Base-by-base conservation (phyloP, 2,329 filamentous ascomycete species). In the Fusarium mangiferae region DNA sequence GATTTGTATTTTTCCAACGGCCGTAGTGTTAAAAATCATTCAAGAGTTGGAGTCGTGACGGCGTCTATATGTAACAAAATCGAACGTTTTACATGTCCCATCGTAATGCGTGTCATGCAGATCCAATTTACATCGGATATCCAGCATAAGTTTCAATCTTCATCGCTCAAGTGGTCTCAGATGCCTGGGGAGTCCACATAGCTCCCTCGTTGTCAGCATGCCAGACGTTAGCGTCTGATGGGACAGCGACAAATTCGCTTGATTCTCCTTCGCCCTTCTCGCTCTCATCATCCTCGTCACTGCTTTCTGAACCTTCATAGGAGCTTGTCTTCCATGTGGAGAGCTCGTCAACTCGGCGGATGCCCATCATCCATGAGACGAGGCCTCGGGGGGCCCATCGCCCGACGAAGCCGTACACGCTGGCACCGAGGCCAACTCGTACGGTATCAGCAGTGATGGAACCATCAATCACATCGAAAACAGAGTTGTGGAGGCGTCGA, bases 311-410 rank as follows among this genome's bases (percentile, higher is more conserved):
- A 17, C 80, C 82, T 48, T 82, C 82, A 51, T 81, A 81, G 10
- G 82, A 83, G 73, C 80, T 83, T 22, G 83, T 83, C 78, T 89
- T 87, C 87, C 87, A 90, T 5, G 85, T 81, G 55, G 85, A 86
- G 52, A 90, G 82, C 80, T 90, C 86, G 61, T 90, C 86, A 22
- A 92, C 90, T 64, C 85, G 85, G 69, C 91, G 87, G 66, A 95
- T 89, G 17, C 95, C 95, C 90, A 98, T 92, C 93, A 98, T 97
- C 93, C 94, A 96, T 4, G 91, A 91, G n/a, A 98, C 92, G 22
- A 98, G 81, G 6, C 91, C 88, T 26, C 90, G 87, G 3, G 96
- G 96, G 30, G 93, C 88, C 89, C 92, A 96, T 44, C 90, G 89
- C 11, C 95, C 96, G 13, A 98, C 92, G 36, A 98, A 87, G 44